Evolutionary conservation across 495 filamentous ascomycete species (phyloP).

Genomic region (Cetradonia linearis): DNA sequence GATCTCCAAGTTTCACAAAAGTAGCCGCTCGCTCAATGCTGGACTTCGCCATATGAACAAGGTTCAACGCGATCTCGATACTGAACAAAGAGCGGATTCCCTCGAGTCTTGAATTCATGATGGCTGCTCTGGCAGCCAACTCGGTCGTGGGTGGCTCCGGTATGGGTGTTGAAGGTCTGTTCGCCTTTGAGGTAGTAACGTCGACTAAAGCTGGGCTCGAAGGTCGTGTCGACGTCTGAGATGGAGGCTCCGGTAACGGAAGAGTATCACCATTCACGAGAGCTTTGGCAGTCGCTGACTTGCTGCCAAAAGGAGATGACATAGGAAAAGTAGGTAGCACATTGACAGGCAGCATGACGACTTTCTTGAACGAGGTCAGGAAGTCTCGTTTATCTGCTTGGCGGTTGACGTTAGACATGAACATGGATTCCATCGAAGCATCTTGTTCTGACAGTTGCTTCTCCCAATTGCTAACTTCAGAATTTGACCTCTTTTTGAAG

Average conservation of each 20-base stretch:
- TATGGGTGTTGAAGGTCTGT: slow-evolving; percentile 39
- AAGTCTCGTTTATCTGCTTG: slow-evolving; percentile 97
- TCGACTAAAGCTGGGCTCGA: slow-evolving; percentile 35
- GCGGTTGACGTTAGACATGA: slow-evolving; percentile 87
- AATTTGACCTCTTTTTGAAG: slow-evolving; percentile 65
- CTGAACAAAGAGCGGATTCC: slow-evolving; percentile 91
- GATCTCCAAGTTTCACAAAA: slow-evolving; percentile 68
- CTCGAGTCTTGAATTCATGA: slow-evolving; percentile 90
- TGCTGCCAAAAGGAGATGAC: slow-evolving; percentile 43
- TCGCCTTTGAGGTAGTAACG: slow-evolving; percentile 26
- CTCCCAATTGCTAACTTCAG: slow-evolving; percentile 76
- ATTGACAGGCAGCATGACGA: slow-evolving; percentile 96
- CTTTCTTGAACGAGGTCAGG: slow-evolving; percentile 92
- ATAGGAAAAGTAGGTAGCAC: slow-evolving; percentile 58
- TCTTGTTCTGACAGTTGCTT: slow-evolving; percentile 84
- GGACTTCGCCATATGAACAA: slow-evolving; percentile 85
- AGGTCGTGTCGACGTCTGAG: slow-evolving; percentile 29
- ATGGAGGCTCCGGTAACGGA: slow-evolving; percentile 35
- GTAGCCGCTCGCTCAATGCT: slow-evolving; percentile 75
- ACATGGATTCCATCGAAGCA: slow-evolving; percentile 80
- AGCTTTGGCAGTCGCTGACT: slow-evolving; percentile 34
- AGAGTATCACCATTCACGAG: slow-evolving; percentile 30
- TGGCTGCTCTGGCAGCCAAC: slow-evolving; percentile 85
- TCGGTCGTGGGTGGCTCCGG: slow-evolving; percentile 74
- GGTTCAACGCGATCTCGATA: slow-evolving; percentile 82